These are phyloP conservation scores for Hypoxylon perforatum DNA, from an alignment of 495 filamentous ascomycete species.

Conservation along the genomic window DNA sequence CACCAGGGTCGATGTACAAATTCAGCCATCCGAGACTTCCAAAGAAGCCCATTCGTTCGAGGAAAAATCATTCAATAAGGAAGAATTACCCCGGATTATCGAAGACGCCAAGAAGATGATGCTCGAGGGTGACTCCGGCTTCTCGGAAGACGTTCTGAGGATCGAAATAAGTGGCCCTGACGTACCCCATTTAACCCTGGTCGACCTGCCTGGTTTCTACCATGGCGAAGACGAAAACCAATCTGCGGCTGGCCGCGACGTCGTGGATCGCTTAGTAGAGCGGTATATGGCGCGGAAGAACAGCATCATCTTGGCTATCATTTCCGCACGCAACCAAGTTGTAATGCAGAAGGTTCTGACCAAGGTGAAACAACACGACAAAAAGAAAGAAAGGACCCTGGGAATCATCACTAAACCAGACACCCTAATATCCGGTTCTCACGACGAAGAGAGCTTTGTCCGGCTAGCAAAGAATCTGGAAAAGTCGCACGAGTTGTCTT, in stretches of 20 bases:
- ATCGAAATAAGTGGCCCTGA: conserved; percentile 71
- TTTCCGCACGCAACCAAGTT: conserved; percentile 64
- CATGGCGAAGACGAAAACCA: conserved; percentile 57
- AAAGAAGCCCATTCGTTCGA: conserved; percentile 30
- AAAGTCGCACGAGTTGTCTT: conserved; percentile 53
- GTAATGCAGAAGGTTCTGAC: conserved; percentile 61
- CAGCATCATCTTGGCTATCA: conserved; percentile 68
- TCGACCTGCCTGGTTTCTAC: conserved; percentile 74
- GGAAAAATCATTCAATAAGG: conserved; percentile 48
- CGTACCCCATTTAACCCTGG: conserved; percentile 70
- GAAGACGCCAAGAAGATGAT: conserved; percentile 52
- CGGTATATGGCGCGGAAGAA: conserved; percentile 65
- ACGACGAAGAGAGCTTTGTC: conserved; percentile 57
- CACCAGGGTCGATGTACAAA: conserved; percentile 37
- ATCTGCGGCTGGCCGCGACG: conserved; percentile 52
- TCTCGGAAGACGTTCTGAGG: conserved; percentile 71
- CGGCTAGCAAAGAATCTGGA: conserved; percentile 65
- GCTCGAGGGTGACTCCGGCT: conserved; percentile 47
- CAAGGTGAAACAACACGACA: conserved; percentile 56
- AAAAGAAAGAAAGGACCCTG: conserved; percentile 60
- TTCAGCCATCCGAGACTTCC: conserved; percentile 42
- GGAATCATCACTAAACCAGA: conserved; percentile 72
- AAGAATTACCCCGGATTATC: conserved; percentile 59
- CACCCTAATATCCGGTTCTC: conserved; percentile 50
- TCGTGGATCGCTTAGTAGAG: conserved; percentile 64